Conservation (phyloP, 768 basidiomycete genomes). For the Clitopilus hobsonii region DNA sequence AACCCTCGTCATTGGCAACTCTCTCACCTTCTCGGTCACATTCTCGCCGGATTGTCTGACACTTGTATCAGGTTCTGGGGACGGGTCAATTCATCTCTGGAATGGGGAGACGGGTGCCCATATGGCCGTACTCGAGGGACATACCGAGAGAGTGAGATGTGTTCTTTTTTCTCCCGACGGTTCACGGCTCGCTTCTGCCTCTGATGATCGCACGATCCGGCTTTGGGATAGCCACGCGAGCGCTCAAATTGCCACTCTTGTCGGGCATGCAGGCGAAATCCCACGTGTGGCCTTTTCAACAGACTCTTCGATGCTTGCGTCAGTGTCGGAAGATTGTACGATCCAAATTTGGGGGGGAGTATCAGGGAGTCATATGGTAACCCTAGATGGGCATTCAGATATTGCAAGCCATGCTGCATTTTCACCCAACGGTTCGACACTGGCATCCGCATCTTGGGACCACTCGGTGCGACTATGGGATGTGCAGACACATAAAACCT, state of each 20-base stretch:
- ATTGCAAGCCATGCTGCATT: no score
- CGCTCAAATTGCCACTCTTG: background rate
- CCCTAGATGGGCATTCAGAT: background rate
- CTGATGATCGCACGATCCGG: background rate
- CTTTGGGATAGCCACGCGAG: background rate
- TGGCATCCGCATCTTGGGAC: background rate
- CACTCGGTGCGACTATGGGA: background rate
- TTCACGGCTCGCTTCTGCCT: background rate
- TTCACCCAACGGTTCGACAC: background rate
- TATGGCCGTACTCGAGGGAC: constrained; percentile 1
- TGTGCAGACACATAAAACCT: background rate
- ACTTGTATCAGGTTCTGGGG: background rate
- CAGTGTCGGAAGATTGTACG: background rate
- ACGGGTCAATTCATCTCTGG: no score
- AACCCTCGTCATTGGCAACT: no score
- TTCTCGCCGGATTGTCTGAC: background rate
- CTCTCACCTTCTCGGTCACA: no score
- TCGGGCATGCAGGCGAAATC: background rate
- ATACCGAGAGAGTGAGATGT: constrained; percentile 4
- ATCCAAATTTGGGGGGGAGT: background rate
- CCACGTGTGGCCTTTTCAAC: background rate
- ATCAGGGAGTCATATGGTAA: background rate
- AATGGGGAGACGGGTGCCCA: background rate
- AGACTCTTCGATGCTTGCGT: background rate
- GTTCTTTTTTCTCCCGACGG: constrained; percentile 8